Evolutionary conservation across 768 basidiomycete genomes (phyloP).

Genomic region (Pholiota molesta): DNA sequence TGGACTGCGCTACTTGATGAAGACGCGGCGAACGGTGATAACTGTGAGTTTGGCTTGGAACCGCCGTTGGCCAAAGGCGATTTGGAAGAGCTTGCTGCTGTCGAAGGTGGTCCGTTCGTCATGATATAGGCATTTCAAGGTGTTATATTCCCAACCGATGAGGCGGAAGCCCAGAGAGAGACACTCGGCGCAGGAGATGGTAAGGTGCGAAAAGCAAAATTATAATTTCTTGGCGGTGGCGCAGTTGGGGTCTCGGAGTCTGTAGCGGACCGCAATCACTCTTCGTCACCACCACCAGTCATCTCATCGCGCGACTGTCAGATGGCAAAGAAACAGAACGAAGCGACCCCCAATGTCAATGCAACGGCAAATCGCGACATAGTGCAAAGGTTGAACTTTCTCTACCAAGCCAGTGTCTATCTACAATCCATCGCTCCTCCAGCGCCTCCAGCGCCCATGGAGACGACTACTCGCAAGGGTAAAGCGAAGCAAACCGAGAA

Average conservation of each 20-base stretch:
- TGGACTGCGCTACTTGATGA: background rate
- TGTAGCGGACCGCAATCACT: background rate
- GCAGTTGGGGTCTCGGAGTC: background rate
- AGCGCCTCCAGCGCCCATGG: background rate
- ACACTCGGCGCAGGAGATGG: background rate
- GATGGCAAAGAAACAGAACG: constrained; percentile 75
- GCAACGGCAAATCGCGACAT: constrained; percentile 71
- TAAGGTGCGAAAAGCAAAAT: background rate
- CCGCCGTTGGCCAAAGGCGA: background rate
- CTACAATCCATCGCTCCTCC: constrained; percentile 41
- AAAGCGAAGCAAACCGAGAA: constrained; percentile 6
- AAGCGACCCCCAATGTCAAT: constrained; percentile 58
- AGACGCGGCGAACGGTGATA: background rate
- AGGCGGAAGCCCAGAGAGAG: background rate
- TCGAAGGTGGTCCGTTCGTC: constrained; percentile 21
- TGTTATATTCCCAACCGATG: background rate
- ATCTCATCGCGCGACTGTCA: background rate
- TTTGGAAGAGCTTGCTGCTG: constrained; percentile 23
- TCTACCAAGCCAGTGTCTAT: constrained; percentile 80
- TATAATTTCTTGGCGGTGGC: background rate
- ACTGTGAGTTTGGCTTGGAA: background rate
- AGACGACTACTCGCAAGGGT: background rate
- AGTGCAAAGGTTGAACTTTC: constrained; percentile 82
- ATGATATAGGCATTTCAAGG: constrained; percentile 14
- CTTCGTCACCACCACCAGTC: background rate